Evolutionary conservation across 306 rosid species (phyloP), one percentile per base, ranked within the genome.

Genomic region (Quercus aquifolioides): DNA sequence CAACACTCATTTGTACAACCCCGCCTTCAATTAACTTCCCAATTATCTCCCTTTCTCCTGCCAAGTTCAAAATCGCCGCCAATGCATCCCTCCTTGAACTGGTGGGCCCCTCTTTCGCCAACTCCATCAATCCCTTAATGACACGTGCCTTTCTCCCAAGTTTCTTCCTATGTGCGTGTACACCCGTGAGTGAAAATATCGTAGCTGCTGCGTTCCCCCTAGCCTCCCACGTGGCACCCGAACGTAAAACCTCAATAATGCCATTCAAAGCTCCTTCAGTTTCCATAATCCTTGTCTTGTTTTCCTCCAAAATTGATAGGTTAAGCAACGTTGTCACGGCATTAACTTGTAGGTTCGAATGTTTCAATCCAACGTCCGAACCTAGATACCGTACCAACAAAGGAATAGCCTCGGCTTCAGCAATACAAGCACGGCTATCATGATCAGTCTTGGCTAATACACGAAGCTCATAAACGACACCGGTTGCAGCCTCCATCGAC

Each of bases 191-290:
- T 51, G 97, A 90, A 74, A 91, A 96, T 54, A 96, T 85, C 26
- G 97, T 87, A 0, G 99, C 98, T 0, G 97, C 98, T 4, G 98
- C 98, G n/a, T 96, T 96, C 0, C 94, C 96, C 55, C 89, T 96
- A 5, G 99, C 96, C 56, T 96, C 99, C 99, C 99, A 96, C 25
- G 94, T 87, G 70, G 89, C 89, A 0, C 98, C 98, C 0, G 83
- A 56, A 0, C 85, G 81, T 1, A 96, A 85, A 31, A 96, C 96
- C 78, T 90, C 96, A 0, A 88, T 77, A 1, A 96, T 83, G 26
- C 94, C 97, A 85, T 85, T 90, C 11, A 93, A 7, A 0, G 84
- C 97, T 18, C 98, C 97, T 51, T 90, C 94, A 0, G 90, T 93
- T 10, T 96, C 97, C 93, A 93, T 90, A 4, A 96, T 93, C 78